A percentile compares a stretch with the other conserved stretches of the same genome.
These are phyloP conservation scores for Phyllostachys edulis DNA, from an alignment of 176 grass and related monocot genomes.

Conservation along the genomic window DNA sequence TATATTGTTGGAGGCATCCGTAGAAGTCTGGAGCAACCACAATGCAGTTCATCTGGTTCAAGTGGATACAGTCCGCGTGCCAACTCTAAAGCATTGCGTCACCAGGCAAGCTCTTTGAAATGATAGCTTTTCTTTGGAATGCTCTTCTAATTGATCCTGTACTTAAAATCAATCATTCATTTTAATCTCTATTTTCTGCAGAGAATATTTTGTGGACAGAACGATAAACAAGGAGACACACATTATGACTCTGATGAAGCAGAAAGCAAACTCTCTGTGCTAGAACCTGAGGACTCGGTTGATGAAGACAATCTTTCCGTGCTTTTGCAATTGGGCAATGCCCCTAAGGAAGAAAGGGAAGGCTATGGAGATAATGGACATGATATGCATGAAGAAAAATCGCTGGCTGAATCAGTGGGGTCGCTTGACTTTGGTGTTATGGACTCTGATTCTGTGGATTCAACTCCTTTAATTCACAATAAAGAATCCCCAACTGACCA, in stretches of 20 bases:
- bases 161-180: slow-evolving; percentile 14
- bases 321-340: slow-evolving; percentile 17
- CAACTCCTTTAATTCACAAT: slow-evolving; percentile 5
- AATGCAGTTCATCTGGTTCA: slow-evolving; percentile 61
- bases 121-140: slow-evolving; percentile 1
- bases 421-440: slow-evolving; percentile 28
- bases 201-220: slow-evolving; percentile 41
- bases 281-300: slow-evolving; percentile 40
- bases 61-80: slow-evolving; percentile 43
- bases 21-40: slow-evolving; percentile 69
- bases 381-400: slow-evolving; percentile 45
- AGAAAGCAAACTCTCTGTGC: slow-evolving; percentile 57
- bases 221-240: slow-evolving; percentile 30
- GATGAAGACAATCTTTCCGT: slow-evolving; percentile 26
- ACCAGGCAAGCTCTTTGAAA: slow-evolving; percentile 45
- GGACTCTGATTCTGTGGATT: slow-evolving; percentile 31
- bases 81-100: slow-evolving; percentile 35
- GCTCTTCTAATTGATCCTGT: neutral
- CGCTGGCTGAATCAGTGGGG: slow-evolving; percentile 43
- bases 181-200: slow-evolving; percentile 21
- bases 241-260: slow-evolving; percentile 89
- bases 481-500: slow-evolving; percentile 35
- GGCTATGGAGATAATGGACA: slow-evolving; percentile 34
- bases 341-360: slow-evolving; percentile 31
- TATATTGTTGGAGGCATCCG: slow-evolving; percentile 82